Conservation (phyloP, 306 rosid genomes). For the Begonia fuchsioides region DNA sequence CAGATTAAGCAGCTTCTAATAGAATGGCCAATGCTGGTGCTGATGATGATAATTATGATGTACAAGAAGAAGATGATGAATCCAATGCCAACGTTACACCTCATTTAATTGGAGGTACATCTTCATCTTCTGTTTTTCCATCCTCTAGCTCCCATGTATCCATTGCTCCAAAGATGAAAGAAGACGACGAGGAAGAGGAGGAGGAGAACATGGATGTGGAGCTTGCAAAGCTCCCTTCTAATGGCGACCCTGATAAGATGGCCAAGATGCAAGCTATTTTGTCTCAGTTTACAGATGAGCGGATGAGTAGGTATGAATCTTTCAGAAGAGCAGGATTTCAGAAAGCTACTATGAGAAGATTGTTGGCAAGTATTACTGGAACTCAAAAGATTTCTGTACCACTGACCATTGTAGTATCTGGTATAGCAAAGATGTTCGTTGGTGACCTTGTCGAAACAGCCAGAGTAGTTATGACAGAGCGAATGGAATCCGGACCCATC, state of each 20-base stretch:
- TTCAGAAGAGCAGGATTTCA: constrained; percentile 91
- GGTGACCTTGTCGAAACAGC: constrained; percentile 96
- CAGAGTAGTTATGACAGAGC: constrained; percentile 70
- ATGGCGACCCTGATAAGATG: constrained; percentile 69
- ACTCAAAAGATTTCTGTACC: constrained; percentile 80
- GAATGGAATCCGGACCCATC: constrained; percentile 82
- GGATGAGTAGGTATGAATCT: constrained; percentile 91
- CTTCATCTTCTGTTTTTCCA: constrained; percentile 7
- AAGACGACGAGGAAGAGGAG: constrained; percentile 77
- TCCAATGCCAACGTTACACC: neutral
- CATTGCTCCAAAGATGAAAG: constrained; percentile 25
- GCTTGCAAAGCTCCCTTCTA: constrained; percentile 59
- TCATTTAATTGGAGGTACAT: constrained; percentile 3
- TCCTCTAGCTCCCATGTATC: constrained; percentile 6
- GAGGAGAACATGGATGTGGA: constrained; percentile 88
- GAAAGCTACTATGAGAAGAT: constrained; percentile 81
- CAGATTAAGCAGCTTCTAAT: constrained; percentile 1
- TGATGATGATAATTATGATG: constrained; percentile 15
- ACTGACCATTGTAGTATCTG: constrained; percentile 79
- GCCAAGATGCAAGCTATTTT: constrained; percentile 87
- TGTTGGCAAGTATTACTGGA: constrained; percentile 73
- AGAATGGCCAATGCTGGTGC: constrained; percentile 1
- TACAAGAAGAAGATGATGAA: constrained; percentile 13
- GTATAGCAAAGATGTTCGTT: constrained; percentile 85
- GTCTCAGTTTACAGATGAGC: constrained; percentile 73